Evolutionary conservation across 2,329 filamentous ascomycete genomes (phyloP).

Genomic region (Pseudofabraea citricarpa): DNA sequence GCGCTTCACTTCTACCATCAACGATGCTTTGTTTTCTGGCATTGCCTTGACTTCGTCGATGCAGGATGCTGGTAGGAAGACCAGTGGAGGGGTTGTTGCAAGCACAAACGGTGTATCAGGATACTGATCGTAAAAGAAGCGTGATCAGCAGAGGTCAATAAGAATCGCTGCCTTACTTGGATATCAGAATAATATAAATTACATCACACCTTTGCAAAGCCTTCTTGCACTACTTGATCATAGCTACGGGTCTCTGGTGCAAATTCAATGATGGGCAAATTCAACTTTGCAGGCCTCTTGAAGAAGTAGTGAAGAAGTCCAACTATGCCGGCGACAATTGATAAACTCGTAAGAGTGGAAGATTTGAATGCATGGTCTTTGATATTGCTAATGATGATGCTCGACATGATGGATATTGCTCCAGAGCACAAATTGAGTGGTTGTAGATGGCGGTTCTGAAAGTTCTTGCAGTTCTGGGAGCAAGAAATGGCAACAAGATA

Average conservation of each 20-base stretch:
- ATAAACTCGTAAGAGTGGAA: neutral
- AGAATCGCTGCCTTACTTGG: neutral
- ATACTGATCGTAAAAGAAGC: constrained; percentile 10
- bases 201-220: neutral
- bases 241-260: neutral
- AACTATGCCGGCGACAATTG: neutral
- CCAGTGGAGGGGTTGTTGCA: constrained; percentile 9
- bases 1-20: constrained; percentile 11
- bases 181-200: neutral
- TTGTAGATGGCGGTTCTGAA: too few species aligned
- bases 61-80: constrained; percentile 18
- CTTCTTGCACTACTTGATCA: neutral
- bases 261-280: neutral
- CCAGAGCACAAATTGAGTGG: too few species aligned
- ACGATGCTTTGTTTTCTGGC: constrained; percentile 18
- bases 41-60: constrained; percentile 19
- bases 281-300: neutral
- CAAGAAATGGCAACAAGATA: too few species aligned
- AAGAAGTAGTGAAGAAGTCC: neutral
- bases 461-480: too few species aligned
- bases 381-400: too few species aligned
- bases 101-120: constrained; percentile 15
- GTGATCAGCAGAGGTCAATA: neutral
- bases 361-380: too few species aligned
- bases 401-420: too few species aligned